Percentiles rank a stretch among this genome's conserved stretches.
Evolutionary conservation across 2,329 filamentous ascomycete genomes (phyloP).

Genomic region (Penicillium corylophilum): DNA sequence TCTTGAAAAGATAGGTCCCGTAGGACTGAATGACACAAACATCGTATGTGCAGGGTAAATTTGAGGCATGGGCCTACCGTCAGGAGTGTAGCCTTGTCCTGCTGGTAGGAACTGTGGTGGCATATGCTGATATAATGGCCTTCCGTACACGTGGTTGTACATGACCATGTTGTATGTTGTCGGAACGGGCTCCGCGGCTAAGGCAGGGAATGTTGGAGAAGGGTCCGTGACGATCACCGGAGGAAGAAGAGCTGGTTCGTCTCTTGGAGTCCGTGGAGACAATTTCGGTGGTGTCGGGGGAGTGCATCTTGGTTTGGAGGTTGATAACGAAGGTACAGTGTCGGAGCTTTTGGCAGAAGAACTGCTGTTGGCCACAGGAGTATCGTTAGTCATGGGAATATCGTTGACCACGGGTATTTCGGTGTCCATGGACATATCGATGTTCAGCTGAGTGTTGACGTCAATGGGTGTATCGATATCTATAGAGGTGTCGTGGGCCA

Average conservation of each 20-base stretch:
- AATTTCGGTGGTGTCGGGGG: background rate
- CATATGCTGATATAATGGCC: background rate
- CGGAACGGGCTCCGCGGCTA: background rate
- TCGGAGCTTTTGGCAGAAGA: background rate
- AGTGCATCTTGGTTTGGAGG: background rate
- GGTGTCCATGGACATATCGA: background rate
- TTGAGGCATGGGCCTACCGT: too few species aligned
- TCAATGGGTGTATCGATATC: too few species aligned
- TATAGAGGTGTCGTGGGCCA: background rate
- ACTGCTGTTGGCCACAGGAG: background rate
- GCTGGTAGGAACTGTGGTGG: background rate
- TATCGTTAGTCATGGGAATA: too few species aligned
- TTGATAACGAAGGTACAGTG: too few species aligned
- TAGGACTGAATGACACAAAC: too few species aligned
- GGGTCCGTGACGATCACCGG: background rate
- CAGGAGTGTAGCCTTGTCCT: background rate
- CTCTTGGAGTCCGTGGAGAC: background rate
- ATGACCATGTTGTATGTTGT: background rate
- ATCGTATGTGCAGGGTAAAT: too few species aligned
- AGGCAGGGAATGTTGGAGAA: background rate
- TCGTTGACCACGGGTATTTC: too few species aligned
- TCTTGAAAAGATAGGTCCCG: too few species aligned
- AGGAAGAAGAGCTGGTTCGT: background rate
- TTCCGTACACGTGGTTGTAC: background rate
- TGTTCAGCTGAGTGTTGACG: too few species aligned